Conservation (phyloP, 2,329 filamentous ascomycete species). For the Cladosporium sp. region DNA sequence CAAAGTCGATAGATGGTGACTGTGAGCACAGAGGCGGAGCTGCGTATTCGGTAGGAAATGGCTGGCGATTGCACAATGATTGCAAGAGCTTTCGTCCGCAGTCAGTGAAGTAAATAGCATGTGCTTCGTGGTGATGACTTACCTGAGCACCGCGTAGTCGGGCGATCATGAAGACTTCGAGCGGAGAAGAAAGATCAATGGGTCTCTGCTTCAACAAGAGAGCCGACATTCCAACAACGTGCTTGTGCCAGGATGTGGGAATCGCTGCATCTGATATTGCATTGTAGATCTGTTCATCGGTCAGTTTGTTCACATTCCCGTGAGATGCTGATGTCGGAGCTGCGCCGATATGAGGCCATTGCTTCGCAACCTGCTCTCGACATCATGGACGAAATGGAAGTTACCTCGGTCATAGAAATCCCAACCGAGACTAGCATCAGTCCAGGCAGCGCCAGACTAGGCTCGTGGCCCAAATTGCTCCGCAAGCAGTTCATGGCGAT, state of each 20-base stretch:
- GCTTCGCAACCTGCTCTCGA: neutral
- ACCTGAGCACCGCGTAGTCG: conserved; percentile 12
- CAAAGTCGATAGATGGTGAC: conserved; percentile 1
- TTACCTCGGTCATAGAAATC: conserved; percentile 10
- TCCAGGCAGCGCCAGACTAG: neutral
- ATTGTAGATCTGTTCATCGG: neutral
- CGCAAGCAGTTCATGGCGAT: conserved; percentile 12
- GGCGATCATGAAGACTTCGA: conserved; percentile 6
- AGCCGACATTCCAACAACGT: conserved; percentile 15
- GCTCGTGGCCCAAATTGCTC: neutral
- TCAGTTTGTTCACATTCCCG: neutral
- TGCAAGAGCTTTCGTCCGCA: neutral
- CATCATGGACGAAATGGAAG: neutral
- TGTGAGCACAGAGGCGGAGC: conserved; percentile 2
- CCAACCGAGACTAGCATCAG: conserved; percentile 10
- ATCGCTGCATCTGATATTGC: neutral
- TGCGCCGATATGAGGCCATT: neutral
- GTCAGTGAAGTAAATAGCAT: neutral
- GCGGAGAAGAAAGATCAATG: neutral
- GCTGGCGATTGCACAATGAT: conserved; percentile 3
- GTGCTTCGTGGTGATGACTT: neutral
- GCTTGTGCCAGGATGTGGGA: conserved; percentile 1
- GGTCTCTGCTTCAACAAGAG: neutral
- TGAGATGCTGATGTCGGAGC: neutral
- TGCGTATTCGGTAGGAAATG: conserved; percentile 5